Percentiles rank a stretch among this genome's conserved stretches.
These are phyloP conservation scores for Salicornia ramosissima DNA, from an alignment of 148 eudicot genomes.

Conservation along the genomic window DNA sequence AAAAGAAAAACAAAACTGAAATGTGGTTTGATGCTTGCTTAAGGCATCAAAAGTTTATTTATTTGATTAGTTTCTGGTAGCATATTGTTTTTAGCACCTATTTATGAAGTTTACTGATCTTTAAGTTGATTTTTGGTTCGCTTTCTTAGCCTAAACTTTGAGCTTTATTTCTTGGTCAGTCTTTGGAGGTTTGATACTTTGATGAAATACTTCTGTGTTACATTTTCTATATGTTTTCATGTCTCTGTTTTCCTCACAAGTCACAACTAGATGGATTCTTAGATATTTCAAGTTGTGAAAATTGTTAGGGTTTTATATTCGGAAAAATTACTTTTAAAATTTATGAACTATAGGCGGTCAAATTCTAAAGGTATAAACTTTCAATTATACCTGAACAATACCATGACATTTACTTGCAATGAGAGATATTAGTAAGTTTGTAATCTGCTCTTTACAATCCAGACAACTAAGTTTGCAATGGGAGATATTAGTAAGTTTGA, in stretches of 20 bases:
- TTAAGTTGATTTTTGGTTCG: neutral
- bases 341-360: no score
- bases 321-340: no score
- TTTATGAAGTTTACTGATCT: neutral
- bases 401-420: no score
- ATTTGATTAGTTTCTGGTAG: slow-evolving; percentile 14
- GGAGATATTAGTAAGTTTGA: no score
- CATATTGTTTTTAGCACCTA: neutral
- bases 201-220: no score
- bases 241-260: neutral
- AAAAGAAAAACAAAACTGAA: neutral
- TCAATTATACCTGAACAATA: no score
- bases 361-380: no score
- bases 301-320: no score
- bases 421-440: no score
- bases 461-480: no score
- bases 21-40: neutral
- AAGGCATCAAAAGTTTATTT: slow-evolving; percentile 23
- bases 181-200: neutral
- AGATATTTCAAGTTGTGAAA: no score
- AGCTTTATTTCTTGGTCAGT: neutral
- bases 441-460: no score
- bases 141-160: neutral
- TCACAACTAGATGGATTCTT: neutral
- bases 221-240: neutral